Conservation (phyloP, 148 eudicot species). For the Cornus suecica region DNA sequence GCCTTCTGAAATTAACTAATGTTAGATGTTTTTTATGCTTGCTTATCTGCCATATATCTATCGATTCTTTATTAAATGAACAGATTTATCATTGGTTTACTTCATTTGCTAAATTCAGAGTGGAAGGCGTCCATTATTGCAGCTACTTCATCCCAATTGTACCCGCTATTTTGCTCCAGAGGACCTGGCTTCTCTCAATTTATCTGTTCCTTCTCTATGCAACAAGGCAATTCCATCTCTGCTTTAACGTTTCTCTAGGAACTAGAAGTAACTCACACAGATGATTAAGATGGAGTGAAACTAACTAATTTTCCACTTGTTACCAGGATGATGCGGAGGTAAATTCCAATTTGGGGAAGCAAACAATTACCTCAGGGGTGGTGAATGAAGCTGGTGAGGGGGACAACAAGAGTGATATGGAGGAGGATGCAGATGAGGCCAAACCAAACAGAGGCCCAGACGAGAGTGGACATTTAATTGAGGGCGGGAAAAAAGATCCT, state of each 20-base stretch:
- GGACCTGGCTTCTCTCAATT: slow-evolving; percentile 61
- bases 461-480: slow-evolving; percentile 30
- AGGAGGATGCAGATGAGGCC: slow-evolving; percentile 24
- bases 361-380: slow-evolving; percentile 25
- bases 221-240: slow-evolving; percentile 45
- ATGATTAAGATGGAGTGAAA: not conserved
- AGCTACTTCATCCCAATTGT: slow-evolving; percentile 78
- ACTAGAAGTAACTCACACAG: not conserved
- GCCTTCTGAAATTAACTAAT: not conserved
- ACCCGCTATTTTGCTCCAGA: slow-evolving; percentile 79
- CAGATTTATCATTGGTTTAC: not conserved
- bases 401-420: slow-evolving; percentile 26
- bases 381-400: slow-evolving; percentile 32
- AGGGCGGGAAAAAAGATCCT: slow-evolving; percentile 91
- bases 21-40: not conserved
- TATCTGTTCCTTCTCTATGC: slow-evolving; percentile 62
- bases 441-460: slow-evolving; percentile 22
- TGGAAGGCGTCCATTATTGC: slow-evolving; percentile 81
- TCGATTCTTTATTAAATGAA: not conserved
- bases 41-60: not conserved
- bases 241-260: not conserved
- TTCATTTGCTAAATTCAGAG: slow-evolving; percentile 38
- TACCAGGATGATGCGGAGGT: slow-evolving; percentile 38
- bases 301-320: not conserved
- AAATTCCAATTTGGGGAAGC: slow-evolving; percentile 24